phyloP scores from a whole-genome alignment of 2,329 filamentous ascomycete species.

The Sclerotiophoma versabilis region DNA sequence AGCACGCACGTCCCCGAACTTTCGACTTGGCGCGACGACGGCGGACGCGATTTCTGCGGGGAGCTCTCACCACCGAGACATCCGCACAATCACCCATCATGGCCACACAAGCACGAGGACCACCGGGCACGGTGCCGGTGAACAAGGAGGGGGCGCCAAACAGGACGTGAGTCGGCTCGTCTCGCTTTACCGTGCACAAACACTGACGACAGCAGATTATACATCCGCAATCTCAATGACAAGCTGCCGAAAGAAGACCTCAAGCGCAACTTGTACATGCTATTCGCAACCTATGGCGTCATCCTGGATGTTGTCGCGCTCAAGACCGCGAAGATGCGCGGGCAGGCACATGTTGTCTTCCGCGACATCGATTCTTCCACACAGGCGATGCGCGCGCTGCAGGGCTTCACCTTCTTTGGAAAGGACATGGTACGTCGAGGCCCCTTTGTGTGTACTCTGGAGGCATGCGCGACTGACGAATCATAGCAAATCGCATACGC shows the following conservation, averaged over 20 bases:
- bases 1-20: slow-evolving; percentile 28
- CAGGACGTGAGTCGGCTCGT: slow-evolving; percentile 39
- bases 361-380: slow-evolving; percentile 90
- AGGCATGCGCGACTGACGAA: background rate
- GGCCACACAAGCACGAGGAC: slow-evolving; percentile 35
- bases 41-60: slow-evolving; percentile 34
- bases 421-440: slow-evolving; percentile 74
- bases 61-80: slow-evolving; percentile 27
- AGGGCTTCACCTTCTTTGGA: slow-evolving; percentile 86
- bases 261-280: slow-evolving; percentile 84
- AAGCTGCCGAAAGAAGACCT: slow-evolving; percentile 92
- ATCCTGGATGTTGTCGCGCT: slow-evolving; percentile 91
- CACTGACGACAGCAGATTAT: slow-evolving; percentile 67
- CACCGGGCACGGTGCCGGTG: slow-evolving; percentile 30
- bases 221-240: slow-evolving; percentile 85
- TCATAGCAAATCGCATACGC: slow-evolving; percentile 86
- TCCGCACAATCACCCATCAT: slow-evolving; percentile 21
- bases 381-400: slow-evolving; percentile 87
- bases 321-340: slow-evolving; percentile 90
- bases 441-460: background rate
- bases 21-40: slow-evolving; percentile 25
- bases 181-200: background rate
- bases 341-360: slow-evolving; percentile 92
- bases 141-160: slow-evolving; percentile 36
- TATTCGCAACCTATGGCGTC: slow-evolving; percentile 92